Percentiles rank a stretch among this genome's conserved stretches.
phyloP scores from a whole-genome alignment of 2,329 filamentous ascomycete species.

The Colletotrichum sidae region DNA sequence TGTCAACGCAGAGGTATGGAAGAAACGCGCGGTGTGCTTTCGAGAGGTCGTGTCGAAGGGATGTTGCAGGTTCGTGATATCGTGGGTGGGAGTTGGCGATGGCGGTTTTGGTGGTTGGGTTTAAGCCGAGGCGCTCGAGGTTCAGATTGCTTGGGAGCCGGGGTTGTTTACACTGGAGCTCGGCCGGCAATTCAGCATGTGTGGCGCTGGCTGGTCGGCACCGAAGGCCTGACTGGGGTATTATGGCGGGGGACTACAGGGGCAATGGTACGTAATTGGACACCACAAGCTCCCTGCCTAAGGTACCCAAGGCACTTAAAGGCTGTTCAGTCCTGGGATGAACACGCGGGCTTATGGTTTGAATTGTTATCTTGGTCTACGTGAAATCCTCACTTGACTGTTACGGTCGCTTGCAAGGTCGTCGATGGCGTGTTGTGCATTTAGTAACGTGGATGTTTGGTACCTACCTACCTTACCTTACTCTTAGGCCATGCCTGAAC shows the following conservation, averaged over 20 bases:
- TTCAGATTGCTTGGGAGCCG: constrained; percentile 8
- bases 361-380: not conserved
- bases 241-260: constrained; percentile 4
- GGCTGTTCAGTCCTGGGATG: not conserved
- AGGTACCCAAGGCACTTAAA: not conserved
- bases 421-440: too few species aligned
- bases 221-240: constrained; percentile 21
- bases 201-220: constrained; percentile 12
- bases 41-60: not conserved
- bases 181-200: constrained; percentile 31
- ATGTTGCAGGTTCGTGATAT: constrained; percentile 1
- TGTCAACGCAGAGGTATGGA: not conserved
- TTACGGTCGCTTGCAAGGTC: too few species aligned
- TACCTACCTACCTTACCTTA: too few species aligned
- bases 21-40: not conserved
- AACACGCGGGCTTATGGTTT: not conserved
- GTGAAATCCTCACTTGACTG: not conserved
- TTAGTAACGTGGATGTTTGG: too few species aligned
- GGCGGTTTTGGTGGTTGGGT: constrained; percentile 21
- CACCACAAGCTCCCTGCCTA: not conserved
- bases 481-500: too few species aligned
- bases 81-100: not conserved
- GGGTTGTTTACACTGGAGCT: constrained; percentile 19
- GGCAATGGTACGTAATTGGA: not conserved
- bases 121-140: constrained; percentile 33